Base-by-base conservation (phyloP, 192 early-diverging fungal genomes). In the Coemansia sp. region DNA sequence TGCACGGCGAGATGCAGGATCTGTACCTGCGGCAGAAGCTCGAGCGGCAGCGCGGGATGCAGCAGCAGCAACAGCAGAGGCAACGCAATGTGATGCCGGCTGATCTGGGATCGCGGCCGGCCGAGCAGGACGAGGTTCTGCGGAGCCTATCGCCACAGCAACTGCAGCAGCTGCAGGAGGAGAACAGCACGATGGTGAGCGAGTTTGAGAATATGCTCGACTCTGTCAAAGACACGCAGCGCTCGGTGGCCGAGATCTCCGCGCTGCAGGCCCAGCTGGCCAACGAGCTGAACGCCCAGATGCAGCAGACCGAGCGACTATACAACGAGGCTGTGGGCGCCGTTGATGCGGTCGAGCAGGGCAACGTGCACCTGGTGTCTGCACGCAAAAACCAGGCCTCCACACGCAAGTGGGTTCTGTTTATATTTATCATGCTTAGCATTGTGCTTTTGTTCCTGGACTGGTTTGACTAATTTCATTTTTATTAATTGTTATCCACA, bases 1-100 rank as follows among this genome's bases (percentile, higher is more conserved):
- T 87, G 16, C 90, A 92, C 53, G 87, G 85, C 56, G 81, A 87
- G 35, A 88, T 87, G 63, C 88, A 92, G 58, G 85, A 90, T 58
- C 60, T 80, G 24, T 76, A 86, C 52, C 67, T 92, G 60, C 77
- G 74, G 30, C 81, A 85, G 14, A 86, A 86, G 48, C 78, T 92
- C 16, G 85, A 86, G 58, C 86, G 85, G 48, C 82, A 92, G 82
- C 80, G 80, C 33, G 64, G 71, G 2, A 31, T 49, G 18, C 58
- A 57, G 19, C 50, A 32, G 21, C 62, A 65, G 31, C 61, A 70
- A 21, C 58, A 62, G 28, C 31, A 64, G 23, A 46, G 50, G 25
- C 21, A 54, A 19, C 16, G 18, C 29, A 31, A 40, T 40, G 35
- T 16, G 35, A 40, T 16, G 35, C 35, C 35, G 35, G 35, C 35